Base-by-base conservation (phyloP, 1,284 basidiomycete species). In the Earliella scabrosa region DNA sequence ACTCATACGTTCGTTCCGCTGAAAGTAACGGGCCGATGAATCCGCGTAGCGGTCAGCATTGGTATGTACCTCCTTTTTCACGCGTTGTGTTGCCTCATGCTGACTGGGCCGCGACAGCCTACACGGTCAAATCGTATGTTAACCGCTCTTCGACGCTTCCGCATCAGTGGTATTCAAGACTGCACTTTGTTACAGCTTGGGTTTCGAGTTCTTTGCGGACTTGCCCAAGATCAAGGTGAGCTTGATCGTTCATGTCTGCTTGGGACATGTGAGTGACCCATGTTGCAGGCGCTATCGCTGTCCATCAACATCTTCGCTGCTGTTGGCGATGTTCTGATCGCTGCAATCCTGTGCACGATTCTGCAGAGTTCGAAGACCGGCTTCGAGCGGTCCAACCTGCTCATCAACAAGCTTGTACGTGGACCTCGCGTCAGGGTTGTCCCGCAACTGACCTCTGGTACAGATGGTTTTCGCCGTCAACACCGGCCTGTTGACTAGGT, bases 371-470 rank as follows among this genome's bases (percentile, higher is more conserved):
- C 80, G 36, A 70, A 78, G 48, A 83, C 81, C 24, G 81, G 81
- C 3, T 82, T 83, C 68, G 77, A 77, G 63, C 80, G 75, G 81
- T 81, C 81, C 9, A 78, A 84, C 57, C 79, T 74, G 9, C 80
- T 84, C 73, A 82, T 83, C 56, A 78, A 73, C 60, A 78, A 76
- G 68, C 64, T 84, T 72, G 82, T 79, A 29, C 23, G 46, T 54
- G 27, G 2, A 8, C 18, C 20, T 26, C 34, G n/a, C n/a, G 4
- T 35, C 20, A 9, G 4, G 10, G 54, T 71, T 50, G 14, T 16
- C 13, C 27, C 20, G 23, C 21, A 16, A 8, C 16, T 23, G 6
- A 14, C 10, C 18, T 13, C 20, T 26, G 2, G 23, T 14, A 2
- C 8, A 82, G 77, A 83, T 83, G 51, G 51, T 77, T 29, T 83